Evolutionary conservation across 306 rosid genomes (phyloP).

Genomic region (Styphnolobium japonicum): DNA sequence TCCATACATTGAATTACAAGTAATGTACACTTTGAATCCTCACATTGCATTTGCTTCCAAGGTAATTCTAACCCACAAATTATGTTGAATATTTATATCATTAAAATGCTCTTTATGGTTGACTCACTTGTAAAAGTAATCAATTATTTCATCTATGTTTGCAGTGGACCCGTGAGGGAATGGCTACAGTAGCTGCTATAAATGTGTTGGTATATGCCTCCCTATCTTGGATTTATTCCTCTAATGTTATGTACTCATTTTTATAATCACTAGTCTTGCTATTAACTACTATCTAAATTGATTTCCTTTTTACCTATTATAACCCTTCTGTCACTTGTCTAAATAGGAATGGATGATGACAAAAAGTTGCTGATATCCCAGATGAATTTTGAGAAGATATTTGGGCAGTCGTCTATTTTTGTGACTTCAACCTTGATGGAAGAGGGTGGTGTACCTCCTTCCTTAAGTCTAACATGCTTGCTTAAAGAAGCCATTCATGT

Average conservation of each 20-base stretch:
- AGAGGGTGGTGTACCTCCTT: constrained; percentile 75
- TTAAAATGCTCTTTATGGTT: background rate
- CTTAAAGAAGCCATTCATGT: constrained; percentile 75
- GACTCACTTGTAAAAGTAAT: background rate
- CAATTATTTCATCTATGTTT: background rate
- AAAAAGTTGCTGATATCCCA: constrained; percentile 65
- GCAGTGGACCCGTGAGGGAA: constrained; percentile 87
- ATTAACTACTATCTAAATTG: background rate
- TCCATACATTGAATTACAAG: background rate
- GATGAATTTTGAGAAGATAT: constrained; percentile 70
- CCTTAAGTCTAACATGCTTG: constrained; percentile 59
- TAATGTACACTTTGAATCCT: constrained; percentile 26
- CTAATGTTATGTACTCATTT: constrained; percentile 8
- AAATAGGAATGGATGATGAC: constrained; percentile 51
- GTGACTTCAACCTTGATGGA: too few species aligned
- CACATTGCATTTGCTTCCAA: constrained; percentile 85
- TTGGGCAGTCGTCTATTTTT: too few species aligned
- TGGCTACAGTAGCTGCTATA: constrained; percentile 83
- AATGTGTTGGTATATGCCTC: constrained; percentile 62
- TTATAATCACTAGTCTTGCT: background rate
- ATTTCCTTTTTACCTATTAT: background rate
- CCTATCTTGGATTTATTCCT: background rate
- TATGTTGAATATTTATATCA: background rate
- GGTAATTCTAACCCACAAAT: constrained; percentile 24
- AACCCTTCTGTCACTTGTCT: background rate